Evolutionary conservation across 805 yeast species (phyloP).

Genomic region (Yamadazyma laniorum): DNA sequence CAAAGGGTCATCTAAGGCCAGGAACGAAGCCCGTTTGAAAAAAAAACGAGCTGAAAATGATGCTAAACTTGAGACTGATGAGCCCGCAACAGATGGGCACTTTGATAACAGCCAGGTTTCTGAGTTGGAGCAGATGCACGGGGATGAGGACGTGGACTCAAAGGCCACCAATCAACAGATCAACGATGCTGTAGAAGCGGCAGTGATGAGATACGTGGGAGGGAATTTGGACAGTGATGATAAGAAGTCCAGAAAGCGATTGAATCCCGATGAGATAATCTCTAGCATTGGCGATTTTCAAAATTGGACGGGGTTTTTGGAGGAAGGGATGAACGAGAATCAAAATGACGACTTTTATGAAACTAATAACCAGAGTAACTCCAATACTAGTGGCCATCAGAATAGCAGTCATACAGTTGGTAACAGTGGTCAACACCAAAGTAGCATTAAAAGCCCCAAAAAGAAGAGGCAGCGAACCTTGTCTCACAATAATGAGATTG

Average conservation of each 20-base stretch:
- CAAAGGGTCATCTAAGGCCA: constrained; percentile 7
- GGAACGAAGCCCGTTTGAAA: background rate
- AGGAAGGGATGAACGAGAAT: constrained; percentile 31
- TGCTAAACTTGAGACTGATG: background rate
- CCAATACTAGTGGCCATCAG: too few species aligned
- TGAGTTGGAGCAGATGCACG: background rate
- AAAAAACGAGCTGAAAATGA: background rate
- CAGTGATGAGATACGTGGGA: constrained; percentile 71
- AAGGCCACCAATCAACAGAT: constrained; percentile 38
- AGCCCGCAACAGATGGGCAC: background rate
- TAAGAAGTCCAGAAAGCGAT: constrained; percentile 22
- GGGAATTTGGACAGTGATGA: constrained; percentile 47
- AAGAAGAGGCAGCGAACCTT: constrained; percentile 15
- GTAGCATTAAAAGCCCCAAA: constrained; percentile 7
- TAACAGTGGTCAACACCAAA: too few species aligned
- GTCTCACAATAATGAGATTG: constrained; percentile 23
- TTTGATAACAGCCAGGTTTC: background rate
- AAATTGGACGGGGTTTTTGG: constrained; percentile 54
- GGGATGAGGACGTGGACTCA: constrained; percentile 17
- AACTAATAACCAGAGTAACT: background rate
- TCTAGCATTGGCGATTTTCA: constrained; percentile 48
- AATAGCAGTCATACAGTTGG: too few species aligned
- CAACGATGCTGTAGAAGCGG: constrained; percentile 68
- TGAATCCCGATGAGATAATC: constrained; percentile 39
- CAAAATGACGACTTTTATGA: constrained; percentile 8